Percentiles rank a stretch among this genome's conserved stretches.
These are phyloP conservation scores for Quercus gilva DNA, from an alignment of 306 rosid species.

Conservation along the genomic window DNA sequence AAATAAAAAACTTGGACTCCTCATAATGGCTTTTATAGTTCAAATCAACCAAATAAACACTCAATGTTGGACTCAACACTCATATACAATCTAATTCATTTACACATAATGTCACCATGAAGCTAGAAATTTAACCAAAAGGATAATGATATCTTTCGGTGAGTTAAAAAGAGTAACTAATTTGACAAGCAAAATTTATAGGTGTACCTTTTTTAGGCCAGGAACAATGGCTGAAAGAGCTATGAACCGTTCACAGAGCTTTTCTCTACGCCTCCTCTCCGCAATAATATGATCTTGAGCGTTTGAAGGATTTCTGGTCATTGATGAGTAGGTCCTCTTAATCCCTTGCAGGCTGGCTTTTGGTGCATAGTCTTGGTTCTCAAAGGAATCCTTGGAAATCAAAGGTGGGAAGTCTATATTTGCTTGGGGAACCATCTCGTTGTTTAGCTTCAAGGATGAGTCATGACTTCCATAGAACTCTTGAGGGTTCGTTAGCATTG, in stretches of 20 bases:
- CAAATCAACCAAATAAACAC: too few relatives aligned
- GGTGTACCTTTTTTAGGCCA: conserved; percentile 65
- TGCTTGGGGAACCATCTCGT: conserved; percentile 24
- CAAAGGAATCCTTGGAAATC: conserved; percentile 17
- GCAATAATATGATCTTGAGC: conserved; percentile 77
- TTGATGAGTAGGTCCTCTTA: conserved; percentile 32
- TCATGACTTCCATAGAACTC: conserved; percentile 18
- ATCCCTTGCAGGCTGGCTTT: conserved; percentile 14
- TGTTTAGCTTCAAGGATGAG: conserved; percentile 21
- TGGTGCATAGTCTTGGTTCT: conserved; percentile 16
- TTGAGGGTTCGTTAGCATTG: conserved; percentile 16
- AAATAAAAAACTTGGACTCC: too few relatives aligned
- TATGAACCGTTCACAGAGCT: conserved; percentile 72
- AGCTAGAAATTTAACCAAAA: too few relatives aligned
- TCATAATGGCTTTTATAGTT: too few relatives aligned
- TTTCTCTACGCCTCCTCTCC: conserved; percentile 76
- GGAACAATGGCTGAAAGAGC: conserved; percentile 80
- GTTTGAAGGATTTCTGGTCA: conserved; percentile 31
- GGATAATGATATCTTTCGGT: too few relatives aligned
- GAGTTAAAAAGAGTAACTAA: too few relatives aligned
- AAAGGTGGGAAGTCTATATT: conserved; percentile 26
- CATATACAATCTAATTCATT: too few relatives aligned
- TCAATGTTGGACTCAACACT: too few relatives aligned
- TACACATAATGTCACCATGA: neutral
- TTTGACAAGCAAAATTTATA: too few relatives aligned